Evolutionary conservation across 805 yeast species (phyloP), one percentile per base, ranked within the genome.

Genomic region (Jamesozyma rosinii): DNA sequence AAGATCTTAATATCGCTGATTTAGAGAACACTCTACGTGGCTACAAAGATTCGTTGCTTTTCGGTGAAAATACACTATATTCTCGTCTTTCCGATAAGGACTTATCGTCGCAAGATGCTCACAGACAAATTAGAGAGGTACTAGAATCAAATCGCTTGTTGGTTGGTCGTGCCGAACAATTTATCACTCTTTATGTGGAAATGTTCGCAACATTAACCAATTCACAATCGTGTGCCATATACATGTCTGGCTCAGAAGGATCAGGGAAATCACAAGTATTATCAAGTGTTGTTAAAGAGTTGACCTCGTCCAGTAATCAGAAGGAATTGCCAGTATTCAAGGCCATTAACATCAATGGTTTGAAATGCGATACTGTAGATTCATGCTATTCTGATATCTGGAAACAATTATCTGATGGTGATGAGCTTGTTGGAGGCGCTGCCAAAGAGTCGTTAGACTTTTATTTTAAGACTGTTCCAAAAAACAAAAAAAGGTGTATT

Each of bases 211-310:
- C 95, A 0, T 75, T 90, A 26, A 69, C 69, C 36, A 72, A 79
- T n/a, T 75, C 76, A 33, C 72, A 81, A 1, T 96, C 97, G 0
- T 74, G 87, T 13, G 85, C 95, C 51, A 62, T 90, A 4, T 92
- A 88, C 57, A 79, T 90, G 5, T 84, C 95, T 62, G 98, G 98
- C 2, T 85, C 95, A 0, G 97, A 97, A 0, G 97, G 97, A 3
- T 88, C 92, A 2, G 98, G 98, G 11, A 90, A 92, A 58, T 89
- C 97, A 0, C 90, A 92, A 2, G 89, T 97, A 0, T 78, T 87
- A 2, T 65, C 95, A 38, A 94, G 87, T 54, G 96, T 83, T 0
- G 72, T 90, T 22, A 72, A 76, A 26, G 87, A 83, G 53, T 63
- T 92, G 32, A 70, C 72, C 35, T 57, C 60, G n/a, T 63, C 65